Base-by-base conservation (phyloP, 1,284 basidiomycete genomes). In the Ustilago bromivora region DNA sequence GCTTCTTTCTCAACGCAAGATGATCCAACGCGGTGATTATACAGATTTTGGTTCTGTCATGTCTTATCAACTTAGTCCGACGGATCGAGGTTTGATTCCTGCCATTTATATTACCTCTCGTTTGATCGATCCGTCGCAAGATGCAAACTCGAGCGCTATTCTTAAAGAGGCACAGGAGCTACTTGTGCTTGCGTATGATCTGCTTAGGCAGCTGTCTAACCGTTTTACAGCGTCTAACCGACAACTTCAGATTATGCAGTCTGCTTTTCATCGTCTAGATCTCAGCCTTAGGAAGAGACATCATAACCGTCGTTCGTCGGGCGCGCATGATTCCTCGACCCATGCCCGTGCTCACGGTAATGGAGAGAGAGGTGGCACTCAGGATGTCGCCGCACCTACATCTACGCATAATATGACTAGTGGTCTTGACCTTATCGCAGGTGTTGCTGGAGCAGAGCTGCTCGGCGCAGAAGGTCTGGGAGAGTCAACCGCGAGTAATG, bases 201-300 rank as follows among this genome's bases (percentile, higher is more conserved):
- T 78, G 51, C 60, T 78, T 10, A 64, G 71, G 13, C 66, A 71
- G 34, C 19, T 78, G 15, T 71, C 71, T 17, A 55, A 51, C 15
- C 64, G 76, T 0, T 74, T 74, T 62, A 65, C 76, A 5, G 76
- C 76, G 3, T 78, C 76, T 3, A 63, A 78, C 17, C 64, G 76
- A 53, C 71, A 73, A 51, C 68, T 78, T n/a, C 76, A 78, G 32
- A 78, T 78, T 56, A 73, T 78, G 71, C 76, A 78, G 36, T 70
- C 67, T 8, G 76, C 76, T 9, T 71, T 71, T 58, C 57, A 61
- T 43, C 64, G 76, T 13, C 67, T 78, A 12, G 71, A 78, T 47
- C 65, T 78, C n/a, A 73, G 71, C 43, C 57, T 78, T 28, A 68
- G 54, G 52, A 69, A 69, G 51, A 66, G 71, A 38, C 64, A 68